Conservation (phyloP, 2,329 filamentous ascomycete species). For the Myriosclerotinia curreyana region DNA sequence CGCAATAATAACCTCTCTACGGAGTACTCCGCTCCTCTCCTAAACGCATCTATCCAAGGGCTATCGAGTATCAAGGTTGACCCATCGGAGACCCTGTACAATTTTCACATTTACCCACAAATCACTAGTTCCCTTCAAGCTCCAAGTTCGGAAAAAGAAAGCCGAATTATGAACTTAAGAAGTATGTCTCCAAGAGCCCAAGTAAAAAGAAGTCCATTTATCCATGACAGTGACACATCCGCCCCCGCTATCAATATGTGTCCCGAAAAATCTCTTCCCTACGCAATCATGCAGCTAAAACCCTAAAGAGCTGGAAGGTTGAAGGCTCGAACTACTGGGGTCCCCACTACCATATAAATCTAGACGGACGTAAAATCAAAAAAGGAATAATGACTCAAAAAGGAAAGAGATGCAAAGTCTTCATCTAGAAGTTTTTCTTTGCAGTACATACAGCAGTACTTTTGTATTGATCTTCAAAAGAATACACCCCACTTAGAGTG, state of each 20-base stretch:
- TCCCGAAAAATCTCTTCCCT: constrained; percentile 5
- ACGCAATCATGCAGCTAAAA: constrained; percentile 10
- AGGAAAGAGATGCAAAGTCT: constrained; percentile 1
- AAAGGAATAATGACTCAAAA: neutral
- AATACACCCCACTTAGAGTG: neutral
- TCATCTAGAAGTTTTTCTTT: neutral
- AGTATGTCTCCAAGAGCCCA: too few species aligned
- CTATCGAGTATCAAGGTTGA: neutral
- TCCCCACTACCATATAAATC: neutral
- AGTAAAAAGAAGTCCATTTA: neutral
- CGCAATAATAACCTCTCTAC: neutral
- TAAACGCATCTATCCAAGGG: neutral
- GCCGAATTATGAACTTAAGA: too few species aligned
- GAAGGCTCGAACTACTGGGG: neutral
- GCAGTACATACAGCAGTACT: neutral
- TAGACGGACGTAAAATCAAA: neutral
- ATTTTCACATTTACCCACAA: neutral
- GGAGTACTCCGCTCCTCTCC: neutral
- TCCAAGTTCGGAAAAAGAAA: neutral
- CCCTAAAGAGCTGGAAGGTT: neutral
- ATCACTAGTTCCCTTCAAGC: neutral
- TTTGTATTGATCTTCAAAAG: neutral
- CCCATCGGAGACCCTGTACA: neutral
- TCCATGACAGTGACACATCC: constrained; percentile 3
- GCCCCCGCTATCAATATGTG: neutral